phyloP scores from a whole-genome alignment of 805 yeast species.

The Metschnikowia matae region DNA sequence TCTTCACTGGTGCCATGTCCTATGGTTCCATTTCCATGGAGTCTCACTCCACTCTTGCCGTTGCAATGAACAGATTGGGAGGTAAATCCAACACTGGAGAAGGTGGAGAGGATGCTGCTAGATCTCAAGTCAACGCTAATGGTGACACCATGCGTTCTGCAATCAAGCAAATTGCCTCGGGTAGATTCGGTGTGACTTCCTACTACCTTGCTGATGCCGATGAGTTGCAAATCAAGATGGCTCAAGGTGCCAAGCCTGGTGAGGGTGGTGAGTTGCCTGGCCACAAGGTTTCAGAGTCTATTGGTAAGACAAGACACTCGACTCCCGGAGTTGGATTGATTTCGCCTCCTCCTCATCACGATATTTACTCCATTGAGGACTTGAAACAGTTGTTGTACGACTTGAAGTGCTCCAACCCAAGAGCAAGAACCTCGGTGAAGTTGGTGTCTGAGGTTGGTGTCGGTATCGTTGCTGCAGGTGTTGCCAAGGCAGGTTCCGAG shows the following conservation, averaged over 20 bases:
- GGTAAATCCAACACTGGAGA: constrained; percentile 99
- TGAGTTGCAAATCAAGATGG: constrained; percentile 96
- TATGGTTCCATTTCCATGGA: constrained; percentile 99
- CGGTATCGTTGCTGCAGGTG: constrained; percentile 98
- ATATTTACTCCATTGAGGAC: constrained; percentile 96
- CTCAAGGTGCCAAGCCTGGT: constrained; percentile 99
- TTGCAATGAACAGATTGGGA: constrained; percentile 96
- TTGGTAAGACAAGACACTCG: constrained; percentile 94
- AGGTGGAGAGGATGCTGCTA: constrained; percentile 97
- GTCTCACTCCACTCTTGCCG: constrained; percentile 95
- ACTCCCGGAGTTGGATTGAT: constrained; percentile 96
- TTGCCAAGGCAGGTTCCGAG: constrained; percentile 97
- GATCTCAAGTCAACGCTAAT: constrained; percentile 71
- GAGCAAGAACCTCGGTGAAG: constrained; percentile 95
- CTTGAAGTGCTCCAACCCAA: constrained; percentile 93
- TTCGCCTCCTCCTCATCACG: constrained; percentile 99
- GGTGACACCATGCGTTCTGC: constrained; percentile 99
- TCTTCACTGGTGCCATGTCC: constrained; percentile 99
- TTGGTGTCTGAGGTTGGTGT: constrained; percentile 98
- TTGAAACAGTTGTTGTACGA: constrained; percentile 94
- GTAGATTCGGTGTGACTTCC: constrained; percentile 97
- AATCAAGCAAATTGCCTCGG: constrained; percentile 96
- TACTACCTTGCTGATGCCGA: constrained; percentile 93
- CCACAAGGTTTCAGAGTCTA: constrained; percentile 79
- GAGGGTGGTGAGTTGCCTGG: constrained; percentile 99